Conservation (phyloP, 2,329 filamentous ascomycete species). For the Sporothrix brasiliensis region DNA sequence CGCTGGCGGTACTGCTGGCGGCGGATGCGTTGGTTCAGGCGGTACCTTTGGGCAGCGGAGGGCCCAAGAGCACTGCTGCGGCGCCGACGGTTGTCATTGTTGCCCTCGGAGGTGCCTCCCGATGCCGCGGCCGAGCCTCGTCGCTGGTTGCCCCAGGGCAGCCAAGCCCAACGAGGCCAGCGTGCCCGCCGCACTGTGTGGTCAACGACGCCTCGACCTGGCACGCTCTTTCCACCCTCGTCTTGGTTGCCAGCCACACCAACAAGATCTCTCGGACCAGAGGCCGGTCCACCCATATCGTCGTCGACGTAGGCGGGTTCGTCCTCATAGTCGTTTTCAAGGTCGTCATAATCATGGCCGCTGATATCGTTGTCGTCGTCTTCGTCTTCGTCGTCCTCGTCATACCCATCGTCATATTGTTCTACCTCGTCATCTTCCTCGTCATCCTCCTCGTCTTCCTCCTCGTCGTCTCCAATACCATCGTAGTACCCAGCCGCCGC, state of each 20-base stretch:
- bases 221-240: background rate
- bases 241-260: background rate
- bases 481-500: slow-evolving; percentile 30
- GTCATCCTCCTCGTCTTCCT: slow-evolving; percentile 29
- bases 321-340: slow-evolving; percentile 19
- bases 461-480: slow-evolving; percentile 25
- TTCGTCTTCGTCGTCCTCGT: slow-evolving; percentile 42
- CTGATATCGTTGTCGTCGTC: slow-evolving; percentile 35
- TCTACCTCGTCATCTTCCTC: slow-evolving; percentile 28
- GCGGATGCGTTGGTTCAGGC: slow-evolving; percentile 6
- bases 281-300: background rate
- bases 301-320: slow-evolving; percentile 11
- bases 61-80: slow-evolving; percentile 18
- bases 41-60: slow-evolving; percentile 26
- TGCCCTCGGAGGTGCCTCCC: background rate
- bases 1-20: slow-evolving; percentile 7
- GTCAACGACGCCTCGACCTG: background rate
- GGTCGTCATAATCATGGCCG: slow-evolving; percentile 21
- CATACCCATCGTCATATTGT: slow-evolving; percentile 43
- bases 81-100: slow-evolving; percentile 11
- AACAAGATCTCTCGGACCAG: background rate
- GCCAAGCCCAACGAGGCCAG: slow-evolving; percentile 17
- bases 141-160: slow-evolving; percentile 14
- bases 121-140: slow-evolving; percentile 19
- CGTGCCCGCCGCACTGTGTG: slow-evolving; percentile 9